A percentile compares a stretch with the other conserved stretches of the same genome.
Evolutionary conservation across 768 basidiomycete species (phyloP).

Genomic region (Peribolospora baueri): DNA sequence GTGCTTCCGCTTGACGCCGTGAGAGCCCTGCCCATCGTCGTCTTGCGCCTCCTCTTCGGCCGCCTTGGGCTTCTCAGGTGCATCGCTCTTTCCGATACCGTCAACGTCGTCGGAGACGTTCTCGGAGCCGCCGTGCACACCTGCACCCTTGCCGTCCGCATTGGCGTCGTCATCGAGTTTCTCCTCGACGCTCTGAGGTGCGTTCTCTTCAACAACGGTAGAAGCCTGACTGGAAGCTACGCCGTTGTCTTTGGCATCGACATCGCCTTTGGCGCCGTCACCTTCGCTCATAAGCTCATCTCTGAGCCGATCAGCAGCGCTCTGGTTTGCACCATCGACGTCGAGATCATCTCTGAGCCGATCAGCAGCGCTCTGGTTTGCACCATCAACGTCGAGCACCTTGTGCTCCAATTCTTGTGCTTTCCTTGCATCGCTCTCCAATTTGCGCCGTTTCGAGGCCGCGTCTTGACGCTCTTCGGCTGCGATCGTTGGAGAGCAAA

Average conservation of each 20-base stretch:
- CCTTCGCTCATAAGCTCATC: conserved; percentile 40
- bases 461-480: conserved; percentile 86
- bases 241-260: neutral
- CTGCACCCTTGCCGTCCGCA: too few relatives aligned
- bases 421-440: neutral
- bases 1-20: neutral
- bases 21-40: neutral
- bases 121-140: too few relatives aligned
- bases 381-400: conserved; percentile 20
- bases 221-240: neutral
- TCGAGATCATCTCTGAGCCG: conserved; percentile 10
- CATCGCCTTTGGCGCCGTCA: conserved; percentile 4
- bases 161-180: too few relatives aligned
- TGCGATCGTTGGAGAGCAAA: conserved; percentile 19
- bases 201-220: too few relatives aligned
- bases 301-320: conserved; percentile 78
- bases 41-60: neutral
- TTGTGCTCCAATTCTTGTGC: conserved; percentile 5
- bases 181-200: too few relatives aligned
- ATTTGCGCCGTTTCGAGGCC: conserved; percentile 60
- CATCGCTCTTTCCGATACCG: too few relatives aligned
- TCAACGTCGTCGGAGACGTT: too few relatives aligned
- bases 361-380: conserved; percentile 81
- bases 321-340: conserved; percentile 50
- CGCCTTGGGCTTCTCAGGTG: neutral